These are phyloP conservation scores for Clonostachys byssicola DNA, from an alignment of 2,329 filamentous ascomycete genomes.

Conservation along the genomic window DNA sequence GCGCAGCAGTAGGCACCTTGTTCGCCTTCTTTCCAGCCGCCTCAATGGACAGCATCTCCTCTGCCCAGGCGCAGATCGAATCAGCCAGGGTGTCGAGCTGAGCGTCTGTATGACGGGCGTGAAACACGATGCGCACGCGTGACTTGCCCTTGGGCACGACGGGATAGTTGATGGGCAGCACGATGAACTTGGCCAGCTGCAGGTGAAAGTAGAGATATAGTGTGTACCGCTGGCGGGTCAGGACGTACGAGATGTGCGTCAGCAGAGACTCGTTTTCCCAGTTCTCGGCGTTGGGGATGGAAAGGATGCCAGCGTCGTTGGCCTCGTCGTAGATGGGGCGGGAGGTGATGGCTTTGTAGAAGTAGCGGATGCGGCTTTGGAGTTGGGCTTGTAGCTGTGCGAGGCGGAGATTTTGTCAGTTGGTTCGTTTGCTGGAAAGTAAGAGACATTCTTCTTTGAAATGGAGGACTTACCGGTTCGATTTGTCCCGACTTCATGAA, in stretches of 20 bases:
- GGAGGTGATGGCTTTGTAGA: constrained; percentile 10
- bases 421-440: neutral
- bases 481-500: neutral
- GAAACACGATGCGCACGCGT: constrained; percentile 31
- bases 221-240: constrained; percentile 13
- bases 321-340: constrained; percentile 11
- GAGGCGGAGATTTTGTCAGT: neutral
- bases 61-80: neutral
- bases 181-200: constrained; percentile 8
- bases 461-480: neutral
- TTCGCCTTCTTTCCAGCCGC: neutral
- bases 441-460: neutral
- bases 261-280: constrained; percentile 10
- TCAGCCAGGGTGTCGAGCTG: constrained; percentile 18
- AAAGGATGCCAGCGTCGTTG: constrained; percentile 11
- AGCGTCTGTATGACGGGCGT: constrained; percentile 29
- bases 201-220: constrained; percentile 15
- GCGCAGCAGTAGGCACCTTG: neutral
- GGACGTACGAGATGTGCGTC: constrained; percentile 18
- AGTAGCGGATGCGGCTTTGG: constrained; percentile 11
- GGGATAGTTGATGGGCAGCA: constrained; percentile 26
- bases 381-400: neutral
- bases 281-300: constrained; percentile 14
- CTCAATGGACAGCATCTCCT: neutral
- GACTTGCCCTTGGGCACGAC: constrained; percentile 30